Evolutionary conservation across 164 flowering plant genomes (phyloP).

Genomic region (Tetrastigma voinierianum): DNA sequence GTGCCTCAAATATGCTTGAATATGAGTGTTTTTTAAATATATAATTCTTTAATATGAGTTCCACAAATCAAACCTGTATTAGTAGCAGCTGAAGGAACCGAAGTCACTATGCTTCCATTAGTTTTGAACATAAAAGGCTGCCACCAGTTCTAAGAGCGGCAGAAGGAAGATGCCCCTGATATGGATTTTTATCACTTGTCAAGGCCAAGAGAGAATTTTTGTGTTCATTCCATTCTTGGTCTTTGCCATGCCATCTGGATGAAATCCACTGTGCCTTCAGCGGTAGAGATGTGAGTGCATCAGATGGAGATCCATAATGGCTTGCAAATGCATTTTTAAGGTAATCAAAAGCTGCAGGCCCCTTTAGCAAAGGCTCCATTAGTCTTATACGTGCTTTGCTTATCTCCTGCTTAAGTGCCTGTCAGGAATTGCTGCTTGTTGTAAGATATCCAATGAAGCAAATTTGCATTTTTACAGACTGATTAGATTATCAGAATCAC

Average conservation of each 20-base stretch:
- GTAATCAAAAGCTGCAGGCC: slow-evolving; percentile 83
- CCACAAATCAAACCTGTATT: slow-evolving; percentile 26
- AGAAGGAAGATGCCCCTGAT: slow-evolving; percentile 47
- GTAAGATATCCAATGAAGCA: neutral
- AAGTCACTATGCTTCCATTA: slow-evolving; percentile 20
- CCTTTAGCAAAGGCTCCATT: slow-evolving; percentile 79
- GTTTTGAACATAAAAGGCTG: slow-evolving; percentile 32
- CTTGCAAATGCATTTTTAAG: slow-evolving; percentile 67
- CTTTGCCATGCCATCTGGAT: slow-evolving; percentile 45
- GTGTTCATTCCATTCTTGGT: slow-evolving; percentile 78
- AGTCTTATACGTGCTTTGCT: too few relatives aligned
- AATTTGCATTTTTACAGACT: neutral
- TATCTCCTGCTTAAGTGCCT: too few relatives aligned
- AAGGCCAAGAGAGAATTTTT: slow-evolving; percentile 34
- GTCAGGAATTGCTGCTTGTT: too few relatives aligned
- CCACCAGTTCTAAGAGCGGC: slow-evolving; percentile 78
- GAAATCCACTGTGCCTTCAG: slow-evolving; percentile 63
- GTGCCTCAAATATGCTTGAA: neutral
- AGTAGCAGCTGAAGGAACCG: slow-evolving; percentile 8
- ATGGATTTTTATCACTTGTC: slow-evolving; percentile 22
- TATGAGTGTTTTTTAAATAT: too few relatives aligned
- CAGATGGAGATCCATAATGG: slow-evolving; percentile 62
- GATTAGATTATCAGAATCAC: too few relatives aligned
- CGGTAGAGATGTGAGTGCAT: slow-evolving; percentile 53
- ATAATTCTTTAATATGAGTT: neutral